Conservation (phyloP, 352 stramenopile genomes). For the Pythium guiyangense region DNA sequence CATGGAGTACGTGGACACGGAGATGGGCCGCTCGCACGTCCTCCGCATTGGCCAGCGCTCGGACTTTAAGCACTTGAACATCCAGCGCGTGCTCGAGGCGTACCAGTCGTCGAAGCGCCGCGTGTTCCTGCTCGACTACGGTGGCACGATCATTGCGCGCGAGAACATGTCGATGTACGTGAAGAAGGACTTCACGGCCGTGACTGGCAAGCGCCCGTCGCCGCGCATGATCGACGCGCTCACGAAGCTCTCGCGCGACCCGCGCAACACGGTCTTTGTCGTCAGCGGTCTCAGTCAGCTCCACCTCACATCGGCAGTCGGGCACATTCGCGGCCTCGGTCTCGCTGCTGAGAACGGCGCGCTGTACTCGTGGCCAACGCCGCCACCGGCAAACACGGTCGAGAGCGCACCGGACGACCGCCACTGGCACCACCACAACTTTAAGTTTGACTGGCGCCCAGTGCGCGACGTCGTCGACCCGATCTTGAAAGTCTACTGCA, state of each 20-base stretch:
- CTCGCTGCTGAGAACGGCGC: slow-evolving; percentile 94
- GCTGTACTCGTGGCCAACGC: slow-evolving; percentile 88
- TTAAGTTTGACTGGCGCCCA: slow-evolving; percentile 90
- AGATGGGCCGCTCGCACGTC: slow-evolving; percentile 72
- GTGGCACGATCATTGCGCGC: slow-evolving; percentile 92
- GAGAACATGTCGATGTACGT: slow-evolving; percentile 95
- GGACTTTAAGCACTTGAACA: slow-evolving; percentile 85
- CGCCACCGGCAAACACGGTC: slow-evolving; percentile 18
- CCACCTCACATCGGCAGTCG: slow-evolving; percentile 90
- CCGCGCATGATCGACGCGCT: slow-evolving; percentile 88
- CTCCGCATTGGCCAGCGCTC: slow-evolving; percentile 56
- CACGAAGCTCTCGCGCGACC: slow-evolving; percentile 84
- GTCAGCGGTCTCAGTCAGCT: slow-evolving; percentile 92
- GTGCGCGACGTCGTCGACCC: slow-evolving; percentile 90
- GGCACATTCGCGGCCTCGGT: slow-evolving; percentile 90
- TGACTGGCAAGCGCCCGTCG: slow-evolving; percentile 91
- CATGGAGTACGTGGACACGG: slow-evolving; percentile 87
- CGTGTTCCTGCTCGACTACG: slow-evolving; percentile 97
- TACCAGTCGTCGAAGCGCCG: slow-evolving; percentile 84
- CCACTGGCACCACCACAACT: slow-evolving; percentile 72
- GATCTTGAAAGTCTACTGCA: slow-evolving; percentile 94
- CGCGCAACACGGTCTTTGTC: slow-evolving; percentile 96
- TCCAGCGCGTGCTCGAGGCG: slow-evolving; percentile 75
- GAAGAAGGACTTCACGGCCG: slow-evolving; percentile 94
- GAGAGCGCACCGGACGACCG: slow-evolving; percentile 24